Conservation (phyloP, 164 flowering plant species). For the Berberis thunbergii region DNA sequence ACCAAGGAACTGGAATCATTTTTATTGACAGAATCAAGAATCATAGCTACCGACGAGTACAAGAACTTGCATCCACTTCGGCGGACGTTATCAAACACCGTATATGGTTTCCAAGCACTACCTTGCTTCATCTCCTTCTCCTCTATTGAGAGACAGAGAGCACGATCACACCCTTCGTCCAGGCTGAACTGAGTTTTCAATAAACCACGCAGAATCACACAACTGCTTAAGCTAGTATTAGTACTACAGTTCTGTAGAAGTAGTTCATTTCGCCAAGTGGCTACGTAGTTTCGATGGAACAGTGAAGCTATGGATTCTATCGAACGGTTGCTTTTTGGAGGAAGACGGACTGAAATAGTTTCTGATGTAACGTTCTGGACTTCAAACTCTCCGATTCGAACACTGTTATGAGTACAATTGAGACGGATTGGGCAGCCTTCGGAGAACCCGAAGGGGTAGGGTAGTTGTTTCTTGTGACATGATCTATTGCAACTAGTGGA, state of each 20-base stretch:
- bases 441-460: slow-evolving; percentile 75
- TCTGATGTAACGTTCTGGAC: slow-evolving; percentile 30
- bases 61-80: slow-evolving; percentile 24
- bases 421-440: slow-evolving; percentile 42
- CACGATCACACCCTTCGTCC: neutral
- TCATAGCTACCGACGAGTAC: slow-evolving; percentile 36
- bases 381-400: slow-evolving; percentile 26
- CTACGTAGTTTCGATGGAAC: slow-evolving; percentile 39
- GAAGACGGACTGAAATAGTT: slow-evolving; percentile 27
- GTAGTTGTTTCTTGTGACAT: slow-evolving; percentile 23
- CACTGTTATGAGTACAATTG: slow-evolving; percentile 29
- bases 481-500: slow-evolving; percentile 16
- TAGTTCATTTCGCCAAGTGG: slow-evolving; percentile 43
- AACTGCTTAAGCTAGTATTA: neutral
- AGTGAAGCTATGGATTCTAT: slow-evolving; percentile 20
- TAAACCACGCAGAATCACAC: neutral
- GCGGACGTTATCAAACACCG: slow-evolving; percentile 11
- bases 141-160: slow-evolving; percentile 31
- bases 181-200: neutral
- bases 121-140: neutral
- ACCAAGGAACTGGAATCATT: slow-evolving; percentile 9
- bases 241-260: slow-evolving; percentile 38
- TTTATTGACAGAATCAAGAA: neutral
- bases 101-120: slow-evolving; percentile 3
- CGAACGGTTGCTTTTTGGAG: slow-evolving; percentile 48